These are phyloP conservation scores for Polychytrium aggregatum DNA, from an alignment of 192 early-diverging fungal species.

Conservation along the genomic window DNA sequence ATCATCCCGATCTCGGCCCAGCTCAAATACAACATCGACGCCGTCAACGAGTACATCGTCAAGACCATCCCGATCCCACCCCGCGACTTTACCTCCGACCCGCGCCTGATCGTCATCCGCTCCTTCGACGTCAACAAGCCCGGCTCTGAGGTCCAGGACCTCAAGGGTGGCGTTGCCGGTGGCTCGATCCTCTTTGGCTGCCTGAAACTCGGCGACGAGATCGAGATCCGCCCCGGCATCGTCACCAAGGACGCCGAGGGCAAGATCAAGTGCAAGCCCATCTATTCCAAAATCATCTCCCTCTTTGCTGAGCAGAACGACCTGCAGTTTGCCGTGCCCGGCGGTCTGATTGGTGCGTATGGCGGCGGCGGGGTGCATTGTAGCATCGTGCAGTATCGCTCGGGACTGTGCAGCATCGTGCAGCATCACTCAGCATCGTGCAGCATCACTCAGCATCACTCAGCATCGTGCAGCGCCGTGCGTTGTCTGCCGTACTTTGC, in stretches of 20 bases:
- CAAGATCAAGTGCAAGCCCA: conserved; percentile 69
- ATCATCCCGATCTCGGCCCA: conserved; percentile 97
- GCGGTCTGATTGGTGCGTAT: conserved; percentile 79
- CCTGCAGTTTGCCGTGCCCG: conserved; percentile 97
- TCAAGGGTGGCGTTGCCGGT: conserved; percentile 97
- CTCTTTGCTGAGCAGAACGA: conserved; percentile 82
- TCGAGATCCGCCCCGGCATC: conserved; percentile 94
- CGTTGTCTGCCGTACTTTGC: too few species aligned
- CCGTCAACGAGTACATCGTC: conserved; percentile 94
- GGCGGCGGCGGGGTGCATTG: background rate
- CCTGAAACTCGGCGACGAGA: conserved; percentile 78
- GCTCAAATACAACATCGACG: conserved; percentile 97
- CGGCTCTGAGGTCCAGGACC: conserved; percentile 79
- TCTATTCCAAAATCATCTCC: conserved; percentile 79
- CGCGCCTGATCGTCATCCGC: conserved; percentile 93
- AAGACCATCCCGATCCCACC: conserved; percentile 88
- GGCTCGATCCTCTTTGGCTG: conserved; percentile 91
- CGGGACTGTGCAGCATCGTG: too few species aligned
- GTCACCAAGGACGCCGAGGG: conserved; percentile 78
- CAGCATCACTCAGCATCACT: too few species aligned
- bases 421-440: too few species aligned
- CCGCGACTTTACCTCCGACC: conserved; percentile 83
- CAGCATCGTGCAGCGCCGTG: too few species aligned
- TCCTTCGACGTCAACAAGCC: conserved; percentile 99
- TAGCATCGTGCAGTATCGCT: too few species aligned